phyloP scores from a whole-genome alignment of 331 rosid genomes.

The Telfairia occidentalis region DNA sequence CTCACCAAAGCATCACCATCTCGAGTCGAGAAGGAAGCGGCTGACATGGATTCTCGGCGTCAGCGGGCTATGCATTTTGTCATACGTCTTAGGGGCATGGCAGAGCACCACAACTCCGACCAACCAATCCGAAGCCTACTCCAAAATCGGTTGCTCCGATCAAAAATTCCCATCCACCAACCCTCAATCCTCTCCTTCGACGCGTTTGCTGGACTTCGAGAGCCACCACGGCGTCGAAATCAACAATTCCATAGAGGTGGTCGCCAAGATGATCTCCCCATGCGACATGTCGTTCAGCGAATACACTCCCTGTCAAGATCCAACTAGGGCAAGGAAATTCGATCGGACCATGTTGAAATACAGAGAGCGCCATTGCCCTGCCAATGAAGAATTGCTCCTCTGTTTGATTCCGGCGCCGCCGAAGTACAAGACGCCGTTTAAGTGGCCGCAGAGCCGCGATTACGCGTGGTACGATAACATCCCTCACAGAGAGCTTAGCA shows the following conservation, averaged over 20 bases:
- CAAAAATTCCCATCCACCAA: conserved; percentile 16
- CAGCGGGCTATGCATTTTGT: conserved; percentile 61
- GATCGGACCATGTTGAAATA: conserved; percentile 75
- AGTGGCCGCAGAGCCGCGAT: conserved; percentile 92
- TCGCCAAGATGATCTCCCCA: conserved; percentile 33
- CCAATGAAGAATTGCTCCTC: conserved; percentile 46
- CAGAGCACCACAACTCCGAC: conserved; percentile 30
- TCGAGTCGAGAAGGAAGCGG: conserved; percentile 57
- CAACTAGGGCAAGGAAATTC: conserved; percentile 45
- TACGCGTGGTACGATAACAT: conserved; percentile 89
- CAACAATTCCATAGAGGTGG: conserved; percentile 22
- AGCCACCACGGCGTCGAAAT: conserved; percentile 58
- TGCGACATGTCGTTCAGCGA: conserved; percentile 57
- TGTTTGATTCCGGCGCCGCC: conserved; percentile 92
- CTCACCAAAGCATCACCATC: conserved; percentile 73
- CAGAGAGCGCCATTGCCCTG: conserved; percentile 88
- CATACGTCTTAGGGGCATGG: conserved; percentile 73
- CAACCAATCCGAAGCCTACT: conserved; percentile 33
- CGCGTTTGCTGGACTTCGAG: conserved; percentile 38
- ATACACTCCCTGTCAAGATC: conserved; percentile 90
- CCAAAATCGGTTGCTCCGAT: conserved; percentile 37
- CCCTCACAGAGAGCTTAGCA: conserved; percentile 86
- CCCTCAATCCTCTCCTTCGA: not conserved
- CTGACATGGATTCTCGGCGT: conserved; percentile 67
- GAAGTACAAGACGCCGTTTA: conserved; percentile 75